phyloP scores from a whole-genome alignment of 192 early-diverging fungal species.

The Coemansia sp. region DNA sequence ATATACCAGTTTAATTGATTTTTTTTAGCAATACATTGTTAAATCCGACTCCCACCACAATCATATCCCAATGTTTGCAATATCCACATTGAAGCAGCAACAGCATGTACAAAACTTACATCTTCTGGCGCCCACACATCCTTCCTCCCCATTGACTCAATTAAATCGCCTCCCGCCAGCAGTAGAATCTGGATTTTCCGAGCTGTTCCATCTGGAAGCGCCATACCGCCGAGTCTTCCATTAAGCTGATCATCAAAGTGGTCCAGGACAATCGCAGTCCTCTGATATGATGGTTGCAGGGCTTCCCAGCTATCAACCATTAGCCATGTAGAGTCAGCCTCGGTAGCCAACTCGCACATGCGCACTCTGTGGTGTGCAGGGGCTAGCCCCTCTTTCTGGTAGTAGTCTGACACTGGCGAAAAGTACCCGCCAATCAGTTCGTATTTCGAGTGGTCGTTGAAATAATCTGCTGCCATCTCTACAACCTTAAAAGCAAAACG shows the following conservation, averaged over 20 bases:
- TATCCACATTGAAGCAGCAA: background rate
- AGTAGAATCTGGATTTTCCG: slow-evolving; percentile 81
- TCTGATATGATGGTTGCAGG: slow-evolving; percentile 71
- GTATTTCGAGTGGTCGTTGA: slow-evolving; percentile 65
- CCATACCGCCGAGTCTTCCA: slow-evolving; percentile 63
- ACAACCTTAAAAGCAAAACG: slow-evolving; percentile 13
- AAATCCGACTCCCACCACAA: background rate
- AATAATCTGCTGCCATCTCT: slow-evolving; percentile 93
- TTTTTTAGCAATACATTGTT: background rate
- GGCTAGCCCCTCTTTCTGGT: slow-evolving; percentile 89
- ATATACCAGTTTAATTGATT: background rate
- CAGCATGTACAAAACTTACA: slow-evolving; percentile 28
- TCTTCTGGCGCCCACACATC: slow-evolving; percentile 85
- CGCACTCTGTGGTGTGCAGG: slow-evolving; percentile 80
- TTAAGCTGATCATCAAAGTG: slow-evolving; percentile 94
- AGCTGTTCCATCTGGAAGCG: slow-evolving; percentile 50
- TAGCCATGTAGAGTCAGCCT: slow-evolving; percentile 83
- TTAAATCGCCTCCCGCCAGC: slow-evolving; percentile 94
- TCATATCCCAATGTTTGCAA: background rate
- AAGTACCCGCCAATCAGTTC: slow-evolving; percentile 95
- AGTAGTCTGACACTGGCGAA: slow-evolving; percentile 93
- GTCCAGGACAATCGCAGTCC: slow-evolving; percentile 88
- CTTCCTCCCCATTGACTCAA: slow-evolving; percentile 91
- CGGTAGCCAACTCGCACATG: slow-evolving; percentile 89
- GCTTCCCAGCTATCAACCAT: slow-evolving; percentile 98